Evolutionary conservation across 148 eudicot species (phyloP).

Genomic region (Rhododendron molle): DNA sequence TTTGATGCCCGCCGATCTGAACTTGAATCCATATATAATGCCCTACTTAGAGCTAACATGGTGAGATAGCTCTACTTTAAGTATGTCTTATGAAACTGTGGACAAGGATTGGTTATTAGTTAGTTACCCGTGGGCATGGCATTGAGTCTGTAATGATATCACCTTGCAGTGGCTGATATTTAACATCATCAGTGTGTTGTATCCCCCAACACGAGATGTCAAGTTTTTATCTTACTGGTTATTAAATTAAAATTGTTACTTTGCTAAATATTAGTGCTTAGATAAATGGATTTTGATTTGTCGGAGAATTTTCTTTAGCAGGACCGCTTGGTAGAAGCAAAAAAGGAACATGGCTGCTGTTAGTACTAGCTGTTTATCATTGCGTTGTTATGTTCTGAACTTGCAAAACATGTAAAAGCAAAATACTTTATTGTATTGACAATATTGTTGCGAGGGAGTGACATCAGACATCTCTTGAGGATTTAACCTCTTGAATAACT

Average conservation of each 20-base stretch:
- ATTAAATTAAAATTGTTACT: not conserved
- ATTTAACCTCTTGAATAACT: not conserved
- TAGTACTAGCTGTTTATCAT: not conserved
- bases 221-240: not conserved
- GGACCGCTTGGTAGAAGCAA: not conserved
- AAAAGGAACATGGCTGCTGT: not conserved
- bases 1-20: slow-evolving; percentile 96
- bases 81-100: not conserved
- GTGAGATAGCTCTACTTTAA: slow-evolving; percentile 29
- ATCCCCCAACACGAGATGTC: not conserved
- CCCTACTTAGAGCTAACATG: slow-evolving; percentile 84
- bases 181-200: not conserved
- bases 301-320: not conserved
- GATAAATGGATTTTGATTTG: not conserved
- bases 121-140: not conserved
- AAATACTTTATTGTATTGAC: not conserved
- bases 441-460: not conserved
- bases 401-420: not conserved
- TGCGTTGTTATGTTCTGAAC: not conserved
- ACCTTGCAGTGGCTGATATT: not conserved
- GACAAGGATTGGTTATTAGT: not conserved
- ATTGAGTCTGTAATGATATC: not conserved
- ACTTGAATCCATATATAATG: slow-evolving; percentile 74
- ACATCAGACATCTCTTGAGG: not conserved
- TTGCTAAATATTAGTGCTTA: not conserved